Percentiles rank a stretch among this genome's conserved stretches.
Evolutionary conservation across 2,329 filamentous ascomycete genomes (phyloP).

Genomic region (Amauroascus verrucosus): DNA sequence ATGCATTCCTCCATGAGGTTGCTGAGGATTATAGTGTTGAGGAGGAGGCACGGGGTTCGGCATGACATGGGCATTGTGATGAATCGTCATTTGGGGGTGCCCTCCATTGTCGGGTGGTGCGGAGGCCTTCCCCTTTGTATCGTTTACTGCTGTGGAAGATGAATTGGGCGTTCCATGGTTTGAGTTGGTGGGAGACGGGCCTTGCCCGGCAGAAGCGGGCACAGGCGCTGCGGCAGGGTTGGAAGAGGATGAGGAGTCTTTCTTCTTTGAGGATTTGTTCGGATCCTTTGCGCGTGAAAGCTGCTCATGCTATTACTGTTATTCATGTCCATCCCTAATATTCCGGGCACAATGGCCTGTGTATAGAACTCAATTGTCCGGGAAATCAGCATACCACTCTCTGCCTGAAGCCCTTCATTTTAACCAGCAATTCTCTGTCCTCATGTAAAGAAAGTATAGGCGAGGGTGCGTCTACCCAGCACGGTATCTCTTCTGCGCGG

Average conservation of each 20-base stretch:
- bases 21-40: constrained; percentile 32
- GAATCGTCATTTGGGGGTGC: constrained; percentile 19
- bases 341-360: background rate
- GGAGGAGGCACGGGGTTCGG: constrained; percentile 24
- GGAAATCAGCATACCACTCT: constrained; percentile 66
- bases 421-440: constrained; percentile 35
- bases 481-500: constrained; percentile 9
- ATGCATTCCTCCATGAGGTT: constrained; percentile 22
- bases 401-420: constrained; percentile 96
- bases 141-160: constrained; percentile 76
- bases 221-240: constrained; percentile 40
- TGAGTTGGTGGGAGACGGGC: constrained; percentile 50
- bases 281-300: constrained; percentile 83
- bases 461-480: constrained; percentile 11
- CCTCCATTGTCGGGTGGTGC: constrained; percentile 30
- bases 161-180: constrained; percentile 70
- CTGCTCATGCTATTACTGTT: constrained; percentile 58
- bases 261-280: constrained; percentile 65
- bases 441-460: constrained; percentile 14
- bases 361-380: constrained; percentile 19
- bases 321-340: constrained; percentile 25
- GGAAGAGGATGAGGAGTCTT: constrained; percentile 55
- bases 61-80: constrained; percentile 22
- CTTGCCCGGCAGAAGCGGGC: constrained; percentile 23
- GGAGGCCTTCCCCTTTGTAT: constrained; percentile 69